A percentile compares a stretch with the other conserved stretches of the same genome.
Conservation (phyloP, 805 yeast genomes). For the Danielia oregonensis region DNA sequence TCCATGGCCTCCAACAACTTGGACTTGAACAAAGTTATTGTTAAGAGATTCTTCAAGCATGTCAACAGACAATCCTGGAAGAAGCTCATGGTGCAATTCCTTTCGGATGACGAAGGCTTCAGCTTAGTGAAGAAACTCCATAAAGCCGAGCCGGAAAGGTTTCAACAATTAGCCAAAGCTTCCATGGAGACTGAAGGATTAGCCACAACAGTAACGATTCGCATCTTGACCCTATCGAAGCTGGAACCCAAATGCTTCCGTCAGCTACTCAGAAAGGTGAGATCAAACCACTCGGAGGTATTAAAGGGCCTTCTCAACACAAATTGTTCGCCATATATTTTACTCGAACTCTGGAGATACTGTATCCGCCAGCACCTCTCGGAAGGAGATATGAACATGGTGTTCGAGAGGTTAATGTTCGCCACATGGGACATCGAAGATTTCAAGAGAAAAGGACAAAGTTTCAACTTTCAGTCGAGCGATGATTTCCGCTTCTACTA, state of each 20-base stretch:
- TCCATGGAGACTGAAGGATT: background rate
- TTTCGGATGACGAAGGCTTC: background rate
- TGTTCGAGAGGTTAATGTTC: slow-evolving; percentile 12
- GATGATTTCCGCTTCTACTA: slow-evolving; percentile 15
- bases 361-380: slow-evolving; percentile 10
- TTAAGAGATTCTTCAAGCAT: background rate
- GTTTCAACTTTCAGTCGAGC: background rate
- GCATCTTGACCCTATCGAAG: background rate
- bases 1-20: background rate
- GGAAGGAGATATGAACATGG: slow-evolving; percentile 5
- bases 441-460: slow-evolving; percentile 3
- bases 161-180: background rate
- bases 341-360: slow-evolving; percentile 13
- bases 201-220: background rate
- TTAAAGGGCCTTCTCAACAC: background rate
- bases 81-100: background rate
- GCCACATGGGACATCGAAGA: slow-evolving; percentile 9
- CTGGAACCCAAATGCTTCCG: background rate
- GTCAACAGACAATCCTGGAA: background rate
- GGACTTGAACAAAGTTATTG: background rate
- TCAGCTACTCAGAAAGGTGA: background rate
- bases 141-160: background rate
- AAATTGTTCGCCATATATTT: slow-evolving; percentile 9
- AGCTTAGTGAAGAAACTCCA: background rate
- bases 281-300: background rate